Conservation (phyloP, 2,329 filamentous ascomycete species). For the Alternaria arborescens region DNA sequence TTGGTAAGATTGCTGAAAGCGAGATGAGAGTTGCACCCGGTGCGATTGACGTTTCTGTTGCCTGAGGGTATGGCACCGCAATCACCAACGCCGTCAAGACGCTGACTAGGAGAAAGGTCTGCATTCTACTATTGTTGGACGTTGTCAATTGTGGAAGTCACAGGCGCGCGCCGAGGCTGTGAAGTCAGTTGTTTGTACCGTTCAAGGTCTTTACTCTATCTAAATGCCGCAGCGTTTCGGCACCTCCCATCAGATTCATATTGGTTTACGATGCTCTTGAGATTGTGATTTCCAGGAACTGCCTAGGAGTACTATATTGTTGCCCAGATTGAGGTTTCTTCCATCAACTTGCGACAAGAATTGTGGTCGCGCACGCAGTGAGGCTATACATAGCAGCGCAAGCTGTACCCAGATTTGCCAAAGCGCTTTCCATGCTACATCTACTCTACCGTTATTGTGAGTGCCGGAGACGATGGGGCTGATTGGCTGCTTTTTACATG, state of each 20-base stretch:
- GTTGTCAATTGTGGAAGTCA: neutral
- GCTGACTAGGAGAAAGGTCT: slow-evolving; percentile 14
- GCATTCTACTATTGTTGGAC: slow-evolving; percentile 21
- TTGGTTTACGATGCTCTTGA: slow-evolving; percentile 10
- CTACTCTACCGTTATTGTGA: slow-evolving; percentile 35
- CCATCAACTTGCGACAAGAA: slow-evolving; percentile 17
- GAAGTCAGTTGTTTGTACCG: slow-evolving; percentile 12
- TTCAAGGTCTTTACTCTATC: slow-evolving; percentile 9
- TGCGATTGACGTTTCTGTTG: neutral
- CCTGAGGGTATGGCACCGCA: slow-evolving; percentile 24
- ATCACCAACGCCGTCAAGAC: slow-evolving; percentile 12
- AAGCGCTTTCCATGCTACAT: slow-evolving; percentile 9
- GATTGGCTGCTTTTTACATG: slow-evolving; percentile 26
- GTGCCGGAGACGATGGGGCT: slow-evolving; percentile 8
- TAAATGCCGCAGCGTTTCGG: slow-evolving; percentile 11
- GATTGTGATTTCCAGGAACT: slow-evolving; percentile 23
- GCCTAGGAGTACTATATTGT: slow-evolving; percentile 17
- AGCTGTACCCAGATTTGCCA: slow-evolving; percentile 12
- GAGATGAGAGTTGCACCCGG: slow-evolving; percentile 13
- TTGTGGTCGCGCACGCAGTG: slow-evolving; percentile 4
- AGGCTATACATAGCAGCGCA: slow-evolving; percentile 27
- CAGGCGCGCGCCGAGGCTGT: neutral
- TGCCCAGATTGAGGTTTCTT: neutral
- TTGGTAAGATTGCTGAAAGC: slow-evolving; percentile 16
- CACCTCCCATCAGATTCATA: slow-evolving; percentile 15